Base-by-base conservation (phyloP, 2,329 filamentous ascomycete species). In the Fusarium succisae region DNA sequence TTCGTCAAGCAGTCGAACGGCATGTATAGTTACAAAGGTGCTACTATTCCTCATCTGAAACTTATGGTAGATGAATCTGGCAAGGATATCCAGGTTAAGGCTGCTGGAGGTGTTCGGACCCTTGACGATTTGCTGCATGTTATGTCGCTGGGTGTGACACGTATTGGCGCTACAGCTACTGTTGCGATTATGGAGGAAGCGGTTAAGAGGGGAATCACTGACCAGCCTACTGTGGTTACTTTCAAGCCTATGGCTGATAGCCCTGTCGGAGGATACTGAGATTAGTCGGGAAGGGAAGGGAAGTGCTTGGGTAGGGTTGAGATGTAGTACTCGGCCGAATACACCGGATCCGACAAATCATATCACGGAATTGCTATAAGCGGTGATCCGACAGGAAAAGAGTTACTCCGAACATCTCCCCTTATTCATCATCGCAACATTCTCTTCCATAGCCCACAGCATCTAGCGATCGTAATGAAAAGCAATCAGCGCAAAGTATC, bases 161-260 rank as follows among this genome's bases (percentile, higher is more conserved):
- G 89, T 15, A 86, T 91, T 50, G 89, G 89, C 0, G 87, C 88
- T 2, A 88, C 87, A 1, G 87, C 88, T 7, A 91, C 88, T 0
- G 80, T 83, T 45, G 82, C 83, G 0, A 91, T 91, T 43, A 70
- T 91, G 69, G 84, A 88, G 32, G 89, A 90, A 72, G 89, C 89
- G 6, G 82, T 78, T 24, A 82, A 72, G 58, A 82, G 88, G 32
- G 88, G 87, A 0, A 88, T 90, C 54, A 81, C 72, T 5, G 70
- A 81, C 5, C 13, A 76, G 37, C 78, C 79, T 22, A 78, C 68
- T 1, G 3, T 0, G 17, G 65, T 64, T 17, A 57, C 64, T 0
- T 76, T 76, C 18, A 75, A 50, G 9, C 72, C 69, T 0, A 76
- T 75, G 18, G 65, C 39, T 7, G 51, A 24, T 1, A 28, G 9